These are phyloP conservation scores for Naganishia randhawae DNA, from an alignment of 768 basidiomycete genomes.

Conservation along the genomic window DNA sequence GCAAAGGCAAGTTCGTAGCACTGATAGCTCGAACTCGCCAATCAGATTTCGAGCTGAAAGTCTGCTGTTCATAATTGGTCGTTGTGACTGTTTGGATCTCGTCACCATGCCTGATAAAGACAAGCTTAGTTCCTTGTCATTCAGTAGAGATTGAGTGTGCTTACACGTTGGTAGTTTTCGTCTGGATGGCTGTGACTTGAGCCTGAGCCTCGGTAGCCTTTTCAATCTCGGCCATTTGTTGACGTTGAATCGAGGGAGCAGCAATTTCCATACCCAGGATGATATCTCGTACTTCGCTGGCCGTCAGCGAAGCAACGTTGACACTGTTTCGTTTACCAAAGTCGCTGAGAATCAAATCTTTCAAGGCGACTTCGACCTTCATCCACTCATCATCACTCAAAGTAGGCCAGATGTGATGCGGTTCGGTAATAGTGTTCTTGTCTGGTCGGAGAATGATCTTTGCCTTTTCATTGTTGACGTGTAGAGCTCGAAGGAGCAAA, in stretches of 20 bases:
- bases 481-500: conserved; percentile 89
- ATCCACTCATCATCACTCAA: conserved; percentile 95
- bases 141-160: not conserved
- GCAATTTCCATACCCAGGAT: conserved; percentile 95
- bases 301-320: conserved; percentile 94
- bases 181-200: conserved; percentile 94
- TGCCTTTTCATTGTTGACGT: conserved; percentile 99
- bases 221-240: conserved; percentile 98
- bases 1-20: conserved; percentile 89
- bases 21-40: conserved; percentile 99
- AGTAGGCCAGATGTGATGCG: conserved; percentile 85
- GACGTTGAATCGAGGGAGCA: conserved; percentile 64
- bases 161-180: conserved; percentile 87
- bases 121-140: not conserved
- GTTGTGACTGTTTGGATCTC: conserved; percentile 93
- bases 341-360: conserved; percentile 88
- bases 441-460: conserved; percentile 97
- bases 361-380: conserved; percentile 97
- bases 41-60: conserved; percentile 99
- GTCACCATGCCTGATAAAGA: conserved; percentile 66
- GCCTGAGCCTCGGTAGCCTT: conserved; percentile 90
- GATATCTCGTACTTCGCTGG: conserved; percentile 94
- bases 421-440: conserved; percentile 92
- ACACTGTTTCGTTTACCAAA: conserved; percentile 99
- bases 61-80: conserved; percentile 94